Percentiles rank a stretch among this genome's conserved stretches.
Evolutionary conservation across 2,329 filamentous ascomycete species (phyloP).

Genomic region (Chrysosporium queenslandicum): DNA sequence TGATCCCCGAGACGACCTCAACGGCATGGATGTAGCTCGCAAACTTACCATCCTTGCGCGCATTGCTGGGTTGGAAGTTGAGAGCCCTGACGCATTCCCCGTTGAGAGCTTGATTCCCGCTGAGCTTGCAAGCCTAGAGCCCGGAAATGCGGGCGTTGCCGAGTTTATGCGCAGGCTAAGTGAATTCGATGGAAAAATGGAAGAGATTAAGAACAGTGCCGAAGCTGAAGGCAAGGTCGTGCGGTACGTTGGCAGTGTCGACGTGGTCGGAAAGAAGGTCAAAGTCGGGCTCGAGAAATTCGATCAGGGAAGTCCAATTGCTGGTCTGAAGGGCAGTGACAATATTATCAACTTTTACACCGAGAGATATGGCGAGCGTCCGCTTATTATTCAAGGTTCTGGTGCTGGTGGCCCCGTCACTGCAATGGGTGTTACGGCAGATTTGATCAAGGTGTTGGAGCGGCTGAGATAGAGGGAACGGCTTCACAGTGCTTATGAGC

Average conservation of each 20-base stretch:
- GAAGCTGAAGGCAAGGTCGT: conserved; percentile 83
- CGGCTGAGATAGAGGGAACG: conserved; percentile 47
- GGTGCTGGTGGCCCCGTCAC: conserved; percentile 92
- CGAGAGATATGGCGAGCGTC: conserved; percentile 80
- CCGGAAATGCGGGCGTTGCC: conserved; percentile 49
- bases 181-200: conserved; percentile 82
- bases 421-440: conserved; percentile 92
- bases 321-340: conserved; percentile 88
- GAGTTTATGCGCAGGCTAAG: conserved; percentile 77
- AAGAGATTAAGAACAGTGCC: conserved; percentile 72
- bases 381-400: conserved; percentile 87
- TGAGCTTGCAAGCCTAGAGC: conserved; percentile 65
- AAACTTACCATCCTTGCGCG: conserved; percentile 93
- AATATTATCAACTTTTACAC: conserved; percentile 99
- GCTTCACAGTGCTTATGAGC: no score
- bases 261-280: conserved; percentile 67
- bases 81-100: conserved; percentile 78
- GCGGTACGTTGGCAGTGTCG: conserved; percentile 86
- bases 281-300: conserved; percentile 90
- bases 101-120: conserved; percentile 88
- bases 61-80: conserved; percentile 68
- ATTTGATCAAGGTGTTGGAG: conserved; percentile 79
- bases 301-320: conserved; percentile 81
- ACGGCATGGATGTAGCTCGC: conserved; percentile 81
- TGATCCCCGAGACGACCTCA: conserved; percentile 75